Base-by-base conservation (phyloP, 345 rosid species). In the Rhodamnia argentea region DNA sequence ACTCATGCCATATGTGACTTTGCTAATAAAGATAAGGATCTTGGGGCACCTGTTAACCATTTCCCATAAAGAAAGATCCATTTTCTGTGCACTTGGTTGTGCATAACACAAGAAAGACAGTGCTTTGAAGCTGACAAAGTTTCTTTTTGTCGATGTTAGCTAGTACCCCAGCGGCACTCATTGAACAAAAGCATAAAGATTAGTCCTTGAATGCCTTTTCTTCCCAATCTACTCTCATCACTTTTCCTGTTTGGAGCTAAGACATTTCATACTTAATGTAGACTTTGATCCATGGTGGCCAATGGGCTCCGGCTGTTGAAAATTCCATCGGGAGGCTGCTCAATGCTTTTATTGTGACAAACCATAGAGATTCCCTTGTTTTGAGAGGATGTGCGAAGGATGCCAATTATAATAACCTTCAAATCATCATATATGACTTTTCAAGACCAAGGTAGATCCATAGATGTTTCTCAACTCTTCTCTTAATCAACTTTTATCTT, bases 271-370 rank as follows among this genome's bases (percentile, higher is more conserved):
- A 57, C 85, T 50, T 32, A 54, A 83, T 88, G 89, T 94, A 97
- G 99, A 90, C 91, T 84, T 89, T 97, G 91, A 91, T 92, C 86
- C 85, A 93, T 89, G 96, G 94, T 83, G 95, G 94, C 86, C 89
- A 85, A 85, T 97, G 99, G 99, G 99, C 94, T 90, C 91, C 93
- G 86, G 94, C 96, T 84, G 96, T 93, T 94, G 99, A 97, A 88
- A 92, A 91, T 91, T 98, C 99, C 58, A 83, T 97, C 70, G 99
- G 99, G 85, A 96, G 83, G 89, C 75, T 96, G 89, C 92, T 96
- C 44, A 97, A 97, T 92, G 99, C 99, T 88, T 97, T 97, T 90
- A 94, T 97, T 83, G 99, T 94, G 88, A 94, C 98, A 54, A 91
- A 93, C 87, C 98, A 96, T 86, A 92, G 87, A 86, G 99, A 97